Base-by-base conservation (phyloP, 805 yeast genomes). In the Saccharomyces cerevisiae region DNA sequence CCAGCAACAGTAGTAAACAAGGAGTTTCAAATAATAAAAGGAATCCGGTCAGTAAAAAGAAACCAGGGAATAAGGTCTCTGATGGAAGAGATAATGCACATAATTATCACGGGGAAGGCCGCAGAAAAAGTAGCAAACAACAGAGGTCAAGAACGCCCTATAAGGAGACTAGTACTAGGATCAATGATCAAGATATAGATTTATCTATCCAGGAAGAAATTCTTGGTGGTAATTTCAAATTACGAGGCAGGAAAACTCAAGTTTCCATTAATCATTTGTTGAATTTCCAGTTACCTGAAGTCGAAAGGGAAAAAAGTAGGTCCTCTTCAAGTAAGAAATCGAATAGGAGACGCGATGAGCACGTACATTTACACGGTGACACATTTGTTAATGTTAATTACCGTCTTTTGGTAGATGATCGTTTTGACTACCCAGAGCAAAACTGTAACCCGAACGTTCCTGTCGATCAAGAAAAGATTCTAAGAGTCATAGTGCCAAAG, bases 361-460 rank as follows among this genome's bases (percentile, higher is more conserved):
- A 69, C 51, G 67, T 82, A 6, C 81, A 78, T 55, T 68, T 87
- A 17, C 76, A 76, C 4, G 92, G 92, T 0, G 79, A 83, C 71
- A 73, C 80, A 2, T 87, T 82, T 60, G 84, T 89, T 55, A 94
- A 92, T 66, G 92, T 90, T 22, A 85, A 87, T 66, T 91, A 85
- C 66, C 81, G 89, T 60, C 86, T 94, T 62, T 79, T 92, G 21
- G 87, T 92, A n/a, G 87, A 88, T 61, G 75, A 79, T 50, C 66
- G 82, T 46, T 74, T 77, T 43, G 78, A 79, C 48, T 85, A 81
- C 63, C 66, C 72, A 27, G 72, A 79, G 9, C 92, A 87, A 64
- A 72, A 77, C 47, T 58, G 79, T 22, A 92, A 89, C 64, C 94
- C 97, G 1, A 89, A 88, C 64, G 68, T 81, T n/a, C 84, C 87